These are phyloP conservation scores for Aureobasidium sp. DNA, from an alignment of 2,329 filamentous ascomycete species.

Conservation along the genomic window DNA sequence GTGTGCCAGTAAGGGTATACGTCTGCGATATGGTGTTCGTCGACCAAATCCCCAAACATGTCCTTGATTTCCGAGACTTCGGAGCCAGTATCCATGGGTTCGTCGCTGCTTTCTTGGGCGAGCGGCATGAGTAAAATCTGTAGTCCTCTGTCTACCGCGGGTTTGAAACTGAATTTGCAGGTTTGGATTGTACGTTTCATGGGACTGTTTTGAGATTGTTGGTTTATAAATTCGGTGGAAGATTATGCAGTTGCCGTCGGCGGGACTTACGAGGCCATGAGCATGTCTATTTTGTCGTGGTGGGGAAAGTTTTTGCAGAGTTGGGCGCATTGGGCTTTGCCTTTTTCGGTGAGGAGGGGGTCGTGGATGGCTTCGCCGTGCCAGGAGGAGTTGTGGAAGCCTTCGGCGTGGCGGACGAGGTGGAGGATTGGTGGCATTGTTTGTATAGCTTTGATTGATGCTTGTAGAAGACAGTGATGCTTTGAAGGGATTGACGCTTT, in stretches of 20 bases:
- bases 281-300: slow-evolving; percentile 56
- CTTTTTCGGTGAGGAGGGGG: slow-evolving; percentile 65
- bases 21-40: slow-evolving; percentile 56
- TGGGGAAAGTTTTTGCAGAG: slow-evolving; percentile 57
- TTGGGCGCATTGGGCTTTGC: slow-evolving; percentile 61
- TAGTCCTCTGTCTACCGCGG: slow-evolving; percentile 41
- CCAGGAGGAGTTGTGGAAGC: slow-evolving; percentile 66
- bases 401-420: slow-evolving; percentile 63
- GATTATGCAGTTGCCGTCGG: too few species aligned
- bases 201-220: slow-evolving; percentile 34
- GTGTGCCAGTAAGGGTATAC: slow-evolving; percentile 51
- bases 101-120: slow-evolving; percentile 66
- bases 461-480: not conserved
- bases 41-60: slow-evolving; percentile 54
- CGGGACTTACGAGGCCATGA: too few species aligned
- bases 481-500: not conserved
- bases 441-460: too few species aligned
- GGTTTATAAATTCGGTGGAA: not conserved
- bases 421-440: slow-evolving; percentile 43
- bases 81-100: slow-evolving; percentile 69
- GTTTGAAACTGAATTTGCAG: slow-evolving; percentile 60
- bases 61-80: slow-evolving; percentile 44
- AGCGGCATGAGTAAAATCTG: slow-evolving; percentile 61
- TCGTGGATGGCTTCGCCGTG: slow-evolving; percentile 68
- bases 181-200: slow-evolving; percentile 76